These are phyloP conservation scores for Neobulgaria alba DNA, from an alignment of 2,329 filamentous ascomycete genomes.

Conservation along the genomic window DNA sequence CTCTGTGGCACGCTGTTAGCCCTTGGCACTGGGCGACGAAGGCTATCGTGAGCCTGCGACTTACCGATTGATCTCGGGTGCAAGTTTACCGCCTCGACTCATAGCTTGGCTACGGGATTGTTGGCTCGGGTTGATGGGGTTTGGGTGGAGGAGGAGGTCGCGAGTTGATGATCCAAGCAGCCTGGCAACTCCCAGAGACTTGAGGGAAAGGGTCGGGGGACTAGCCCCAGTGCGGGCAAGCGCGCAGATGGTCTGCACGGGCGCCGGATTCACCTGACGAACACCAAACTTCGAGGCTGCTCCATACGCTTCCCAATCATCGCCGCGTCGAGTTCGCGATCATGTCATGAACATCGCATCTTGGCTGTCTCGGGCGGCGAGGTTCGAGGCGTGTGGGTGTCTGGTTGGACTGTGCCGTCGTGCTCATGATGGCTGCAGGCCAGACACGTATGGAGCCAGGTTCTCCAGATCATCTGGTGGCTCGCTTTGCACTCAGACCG, in stretches of 20 bases:
- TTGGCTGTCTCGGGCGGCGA: neutral
- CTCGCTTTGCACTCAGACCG: no score
- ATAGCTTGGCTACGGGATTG: slow-evolving; percentile 56
- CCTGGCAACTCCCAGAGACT: neutral
- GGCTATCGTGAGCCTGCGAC: slow-evolving; percentile 30
- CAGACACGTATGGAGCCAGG: neutral
- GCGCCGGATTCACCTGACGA: neutral
- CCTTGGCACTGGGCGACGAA: slow-evolving; percentile 4
- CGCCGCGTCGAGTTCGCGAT: neutral
- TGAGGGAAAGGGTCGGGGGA: neutral
- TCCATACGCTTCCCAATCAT: neutral
- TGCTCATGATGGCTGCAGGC: neutral
- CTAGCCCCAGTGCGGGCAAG: neutral
- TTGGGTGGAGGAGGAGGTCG: neutral
- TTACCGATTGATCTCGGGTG: slow-evolving; percentile 98
- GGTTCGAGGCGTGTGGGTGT: neutral
- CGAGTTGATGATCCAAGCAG: neutral
- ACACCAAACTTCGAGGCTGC: neutral
- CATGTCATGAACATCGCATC: neutral
- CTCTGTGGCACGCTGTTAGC: slow-evolving; percentile 47
- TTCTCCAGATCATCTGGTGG: neutral
- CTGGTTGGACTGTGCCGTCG: neutral
- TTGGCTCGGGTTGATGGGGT: neutral
- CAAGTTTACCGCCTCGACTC: slow-evolving; percentile 94
- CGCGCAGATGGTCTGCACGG: neutral